Conservation (phyloP, 1,284 basidiomycete genomes). For the Filobasidium uniguttulatum region DNA sequence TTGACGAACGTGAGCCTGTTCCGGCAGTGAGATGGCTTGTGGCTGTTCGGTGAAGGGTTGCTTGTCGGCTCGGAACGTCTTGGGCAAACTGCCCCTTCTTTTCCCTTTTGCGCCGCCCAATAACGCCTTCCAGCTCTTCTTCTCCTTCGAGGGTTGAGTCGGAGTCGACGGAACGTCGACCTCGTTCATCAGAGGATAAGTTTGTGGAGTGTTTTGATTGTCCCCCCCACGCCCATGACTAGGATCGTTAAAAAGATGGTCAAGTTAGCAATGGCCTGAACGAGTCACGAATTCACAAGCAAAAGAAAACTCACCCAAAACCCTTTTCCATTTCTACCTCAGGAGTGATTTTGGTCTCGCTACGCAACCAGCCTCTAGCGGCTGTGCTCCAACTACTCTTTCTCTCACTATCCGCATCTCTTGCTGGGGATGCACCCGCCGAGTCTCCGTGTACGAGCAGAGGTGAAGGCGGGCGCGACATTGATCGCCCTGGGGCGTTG, state of each 20-base stretch:
- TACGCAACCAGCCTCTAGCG: conserved; percentile 12
- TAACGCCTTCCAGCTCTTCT: conserved; percentile 16
- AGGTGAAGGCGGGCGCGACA: conserved; percentile 12
- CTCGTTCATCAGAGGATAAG: neutral
- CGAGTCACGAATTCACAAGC: neutral
- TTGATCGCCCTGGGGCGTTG: conserved; percentile 2
- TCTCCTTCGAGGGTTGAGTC: conserved; percentile 13
- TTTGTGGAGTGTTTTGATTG: conserved; percentile 7
- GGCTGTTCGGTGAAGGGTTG: neutral
- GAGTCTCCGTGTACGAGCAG: conserved; percentile 10
- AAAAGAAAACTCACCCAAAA: conserved; percentile 14
- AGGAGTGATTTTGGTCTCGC: conserved; percentile 7
- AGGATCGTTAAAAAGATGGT: neutral
- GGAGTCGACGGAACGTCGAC: conserved; percentile 7
- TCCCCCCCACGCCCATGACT: conserved; percentile 18
- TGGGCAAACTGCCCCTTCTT: conserved; percentile 6
- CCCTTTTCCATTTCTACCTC: conserved; percentile 16
- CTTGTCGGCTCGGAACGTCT: neutral
- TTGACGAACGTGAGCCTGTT: conserved; percentile 11
- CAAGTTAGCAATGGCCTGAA: neutral
- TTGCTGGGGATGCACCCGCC: conserved; percentile 14
- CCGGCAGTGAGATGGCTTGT: neutral
- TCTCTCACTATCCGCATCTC: no score
- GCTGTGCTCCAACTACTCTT: conserved; percentile 14
- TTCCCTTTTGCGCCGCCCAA: conserved; percentile 11